Evolutionary conservation across 805 yeast genomes (phyloP).

Genomic region (Kazachstania bromeliacearum): DNA sequence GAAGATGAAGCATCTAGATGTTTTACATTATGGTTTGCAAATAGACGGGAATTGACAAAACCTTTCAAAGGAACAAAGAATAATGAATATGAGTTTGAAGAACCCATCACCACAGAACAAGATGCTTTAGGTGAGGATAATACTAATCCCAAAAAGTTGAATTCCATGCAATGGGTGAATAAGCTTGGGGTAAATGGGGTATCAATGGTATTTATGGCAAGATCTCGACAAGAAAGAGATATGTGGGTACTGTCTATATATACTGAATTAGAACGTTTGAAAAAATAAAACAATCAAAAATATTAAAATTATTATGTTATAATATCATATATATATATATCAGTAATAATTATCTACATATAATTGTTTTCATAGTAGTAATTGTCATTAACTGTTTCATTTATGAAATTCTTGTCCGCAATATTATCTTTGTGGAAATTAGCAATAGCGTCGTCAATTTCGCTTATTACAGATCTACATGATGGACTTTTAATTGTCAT

Average conservation of each 20-base stretch:
- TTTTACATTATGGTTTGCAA: conserved; percentile 79
- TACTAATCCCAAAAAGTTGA: conserved; percentile 6
- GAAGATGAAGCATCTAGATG: conserved; percentile 71
- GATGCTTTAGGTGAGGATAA: conserved; percentile 1
- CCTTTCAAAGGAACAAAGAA: conserved; percentile 22
- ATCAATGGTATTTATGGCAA: conserved; percentile 65
- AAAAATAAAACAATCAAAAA: not conserved
- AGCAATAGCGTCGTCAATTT: conserved; percentile 1
- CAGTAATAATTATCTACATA: not conserved
- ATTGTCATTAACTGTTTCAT: too few species aligned
- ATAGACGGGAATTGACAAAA: conserved; percentile 29
- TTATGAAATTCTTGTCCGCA: too few species aligned
- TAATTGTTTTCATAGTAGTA: not conserved
- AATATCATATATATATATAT: too few species aligned
- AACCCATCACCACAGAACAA: not conserved
- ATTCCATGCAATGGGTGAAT: not conserved
- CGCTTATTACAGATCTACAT: not conserved
- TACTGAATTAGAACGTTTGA: conserved; percentile 30
- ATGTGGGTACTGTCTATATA: conserved; percentile 52
- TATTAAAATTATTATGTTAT: too few species aligned
- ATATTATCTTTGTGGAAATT: not conserved
- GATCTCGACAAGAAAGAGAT: conserved; percentile 77
- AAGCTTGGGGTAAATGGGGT: conserved; percentile 60
- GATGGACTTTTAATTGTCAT: not conserved
- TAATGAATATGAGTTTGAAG: too few species aligned